Percentiles rank a stretch among this genome's conserved stretches.
These are phyloP conservation scores for Trichoderma semiorbis DNA, from an alignment of 2,329 filamentous ascomycete species.

Conservation along the genomic window DNA sequence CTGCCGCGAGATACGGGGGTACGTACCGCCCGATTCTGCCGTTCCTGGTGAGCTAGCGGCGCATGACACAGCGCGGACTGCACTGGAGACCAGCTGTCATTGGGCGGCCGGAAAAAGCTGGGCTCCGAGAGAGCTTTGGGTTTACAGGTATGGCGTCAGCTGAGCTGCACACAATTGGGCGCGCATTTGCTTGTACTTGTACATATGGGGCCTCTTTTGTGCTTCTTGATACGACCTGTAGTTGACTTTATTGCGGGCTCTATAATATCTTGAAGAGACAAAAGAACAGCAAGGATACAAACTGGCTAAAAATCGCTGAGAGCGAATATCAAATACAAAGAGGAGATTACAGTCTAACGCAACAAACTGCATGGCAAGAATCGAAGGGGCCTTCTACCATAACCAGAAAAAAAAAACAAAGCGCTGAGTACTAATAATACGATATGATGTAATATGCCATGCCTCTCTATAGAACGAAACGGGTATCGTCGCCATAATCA, in stretches of 20 bases:
- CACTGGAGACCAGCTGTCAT: background rate
- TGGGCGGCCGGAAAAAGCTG: conserved; percentile 15
- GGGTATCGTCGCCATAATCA: conserved; percentile 23
- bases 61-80: conserved; percentile 17
- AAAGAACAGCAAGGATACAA: background rate
- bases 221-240: background rate
- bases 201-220: background rate
- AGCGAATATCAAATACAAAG: background rate
- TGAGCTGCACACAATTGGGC: conserved; percentile 10
- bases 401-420: background rate
- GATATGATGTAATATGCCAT: conserved; percentile 7
- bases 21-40: conserved; percentile 7
- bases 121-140: background rate
- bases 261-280: background rate
- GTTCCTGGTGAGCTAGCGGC: conserved; percentile 11
- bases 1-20: conserved; percentile 17
- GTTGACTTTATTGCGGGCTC: background rate
- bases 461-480: conserved; percentile 10
- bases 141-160: conserved; percentile 9
- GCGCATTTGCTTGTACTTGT: background rate
- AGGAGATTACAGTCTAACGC: background rate
- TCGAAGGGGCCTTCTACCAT: background rate
- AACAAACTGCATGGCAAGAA: conserved; percentile 6
- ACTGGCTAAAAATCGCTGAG: background rate
- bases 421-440: conserved; percentile 2